A percentile compares a stretch with the other conserved stretches of the same genome.
Conservation (phyloP, 2,329 filamentous ascomycete genomes). For the Phyllosticta citriasiana region DNA sequence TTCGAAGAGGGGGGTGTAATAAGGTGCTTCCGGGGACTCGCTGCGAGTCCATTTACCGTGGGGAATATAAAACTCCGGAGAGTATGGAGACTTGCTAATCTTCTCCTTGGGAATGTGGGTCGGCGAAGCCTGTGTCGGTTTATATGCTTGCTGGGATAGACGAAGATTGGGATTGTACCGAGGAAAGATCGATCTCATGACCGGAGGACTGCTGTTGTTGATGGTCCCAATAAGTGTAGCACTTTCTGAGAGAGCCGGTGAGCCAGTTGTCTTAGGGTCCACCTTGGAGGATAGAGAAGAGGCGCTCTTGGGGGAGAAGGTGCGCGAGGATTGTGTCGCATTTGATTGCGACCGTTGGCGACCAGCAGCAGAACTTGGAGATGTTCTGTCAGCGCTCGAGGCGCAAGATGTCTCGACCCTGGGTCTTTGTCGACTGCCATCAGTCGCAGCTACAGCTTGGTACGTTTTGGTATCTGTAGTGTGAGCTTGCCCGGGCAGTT, state of each 20-base stretch:
- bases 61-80: conserved; percentile 37
- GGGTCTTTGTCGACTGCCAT: not conserved
- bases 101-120: conserved; percentile 53
- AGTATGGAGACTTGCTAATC: conserved; percentile 57
- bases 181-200: conserved; percentile 65
- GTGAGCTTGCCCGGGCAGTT: conserved; percentile 3
- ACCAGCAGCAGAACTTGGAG: not conserved
- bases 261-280: not conserved
- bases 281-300: not conserved
- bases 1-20: conserved; percentile 46
- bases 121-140: conserved; percentile 55
- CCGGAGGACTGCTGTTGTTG: conserved; percentile 4
- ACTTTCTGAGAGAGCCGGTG: conserved; percentile 14
- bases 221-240: conserved; percentile 26
- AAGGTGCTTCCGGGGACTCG: conserved; percentile 21
- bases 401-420: not conserved
- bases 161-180: conserved; percentile 59
- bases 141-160: conserved; percentile 60
- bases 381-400: not conserved
- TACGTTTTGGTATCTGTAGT: conserved; percentile 9
- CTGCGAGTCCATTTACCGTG: conserved; percentile 24
- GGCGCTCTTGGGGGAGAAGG: not conserved
- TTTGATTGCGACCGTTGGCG: not conserved
- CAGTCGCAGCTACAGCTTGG: not conserved
- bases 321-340: not conserved